Percentiles rank a stretch among this genome's conserved stretches.
These are phyloP conservation scores for Monilinia aucupariae DNA, from an alignment of 2,329 filamentous ascomycete genomes.

Conservation along the genomic window DNA sequence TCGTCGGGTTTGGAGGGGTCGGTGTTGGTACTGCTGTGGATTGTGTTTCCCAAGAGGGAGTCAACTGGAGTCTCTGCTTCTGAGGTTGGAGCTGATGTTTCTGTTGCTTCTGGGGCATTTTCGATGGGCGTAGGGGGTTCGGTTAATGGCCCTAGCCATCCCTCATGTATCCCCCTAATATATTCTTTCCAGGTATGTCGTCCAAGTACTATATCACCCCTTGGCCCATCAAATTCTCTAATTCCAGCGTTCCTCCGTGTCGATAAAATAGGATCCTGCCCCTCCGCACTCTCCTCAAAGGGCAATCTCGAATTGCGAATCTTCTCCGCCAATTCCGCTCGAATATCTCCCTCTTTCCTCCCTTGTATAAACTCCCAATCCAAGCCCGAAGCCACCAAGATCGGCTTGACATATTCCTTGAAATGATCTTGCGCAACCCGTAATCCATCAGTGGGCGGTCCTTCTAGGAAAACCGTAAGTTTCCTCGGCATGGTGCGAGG, in stretches of 20 bases:
- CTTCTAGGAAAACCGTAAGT: conserved; percentile 78
- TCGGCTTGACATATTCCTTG: conserved; percentile 89
- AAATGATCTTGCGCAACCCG: conserved; percentile 89
- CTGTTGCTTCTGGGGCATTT: conserved; percentile 20
- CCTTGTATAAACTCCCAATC: conserved; percentile 98
- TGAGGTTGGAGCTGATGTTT: not conserved
- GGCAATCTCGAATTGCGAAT: conserved; percentile 64
- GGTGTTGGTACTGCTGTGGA: conserved; percentile 31
- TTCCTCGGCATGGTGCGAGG: conserved; percentile 72
- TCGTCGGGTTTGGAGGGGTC: conserved; percentile 20
- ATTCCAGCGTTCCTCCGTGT: conserved; percentile 63
- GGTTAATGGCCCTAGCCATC: conserved; percentile 84
- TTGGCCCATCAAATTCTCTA: conserved; percentile 64
- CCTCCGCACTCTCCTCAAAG: conserved; percentile 33
- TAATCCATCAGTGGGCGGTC: conserved; percentile 81
- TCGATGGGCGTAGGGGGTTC: conserved; percentile 44
- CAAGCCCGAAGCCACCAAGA: conserved; percentile 80
- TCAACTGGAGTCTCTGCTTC: conserved; percentile 21
- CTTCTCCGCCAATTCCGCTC: conserved; percentile 79
- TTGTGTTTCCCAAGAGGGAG: conserved; percentile 28
- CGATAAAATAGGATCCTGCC: conserved; percentile 57
- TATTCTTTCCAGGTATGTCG: conserved; percentile 98
- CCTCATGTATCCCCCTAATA: conserved; percentile 85
- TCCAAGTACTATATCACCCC: conserved; percentile 84
- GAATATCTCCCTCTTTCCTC: conserved; percentile 83